Percentiles rank a stretch among this genome's conserved stretches.
Evolutionary conservation across 805 yeast species (phyloP).

Genomic region (Kodamaea kakaduensis): DNA sequence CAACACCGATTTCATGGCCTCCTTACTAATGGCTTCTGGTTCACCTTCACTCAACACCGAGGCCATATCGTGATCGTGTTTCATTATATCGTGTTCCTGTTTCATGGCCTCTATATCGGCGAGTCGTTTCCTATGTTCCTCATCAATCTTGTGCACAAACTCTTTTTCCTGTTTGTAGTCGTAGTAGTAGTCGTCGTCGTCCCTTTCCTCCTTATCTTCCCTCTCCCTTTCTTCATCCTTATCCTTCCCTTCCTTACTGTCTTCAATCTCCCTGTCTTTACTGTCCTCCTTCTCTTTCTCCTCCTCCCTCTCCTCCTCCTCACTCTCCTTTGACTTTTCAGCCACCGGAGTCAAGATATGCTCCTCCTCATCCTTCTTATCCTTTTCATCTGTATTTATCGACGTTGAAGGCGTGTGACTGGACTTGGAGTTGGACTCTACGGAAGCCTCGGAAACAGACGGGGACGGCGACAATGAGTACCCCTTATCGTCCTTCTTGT

Average conservation of each 20-base stretch:
- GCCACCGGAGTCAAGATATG: neutral
- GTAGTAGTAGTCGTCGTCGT: conserved; percentile 1
- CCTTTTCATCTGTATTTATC: conserved; percentile 16
- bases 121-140: too few species aligned
- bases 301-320: neutral
- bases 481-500: too few species aligned
- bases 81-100: too few species aligned
- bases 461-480: conserved; percentile 10
- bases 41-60: too few species aligned
- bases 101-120: too few species aligned
- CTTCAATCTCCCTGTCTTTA: neutral
- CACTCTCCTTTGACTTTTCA: neutral
- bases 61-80: too few species aligned
- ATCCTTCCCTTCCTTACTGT: neutral
- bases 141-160: too few species aligned
- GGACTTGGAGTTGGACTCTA: conserved; percentile 15
- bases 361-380: neutral
- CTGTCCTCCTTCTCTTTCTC: neutral
- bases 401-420: conserved; percentile 30
- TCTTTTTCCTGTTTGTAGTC: too few species aligned
- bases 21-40: too few species aligned
- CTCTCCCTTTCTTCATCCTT: neutral
- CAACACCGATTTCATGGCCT: too few species aligned
- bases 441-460: conserved; percentile 3
- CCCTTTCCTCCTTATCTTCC: neutral